Conservation (phyloP, 208 protist genomes). For the Trypanosoma lewisi region DNA sequence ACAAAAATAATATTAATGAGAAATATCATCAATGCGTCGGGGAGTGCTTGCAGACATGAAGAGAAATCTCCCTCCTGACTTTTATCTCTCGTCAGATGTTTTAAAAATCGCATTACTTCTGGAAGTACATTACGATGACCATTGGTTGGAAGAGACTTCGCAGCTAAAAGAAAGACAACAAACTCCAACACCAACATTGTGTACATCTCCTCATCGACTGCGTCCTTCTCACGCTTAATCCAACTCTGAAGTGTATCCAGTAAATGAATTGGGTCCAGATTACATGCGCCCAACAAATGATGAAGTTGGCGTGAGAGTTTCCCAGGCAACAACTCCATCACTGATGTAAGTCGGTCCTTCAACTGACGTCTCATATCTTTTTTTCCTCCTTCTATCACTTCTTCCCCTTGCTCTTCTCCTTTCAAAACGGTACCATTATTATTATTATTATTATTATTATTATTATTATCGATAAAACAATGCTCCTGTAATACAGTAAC, state of each 20-base stretch:
- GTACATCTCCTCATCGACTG: background rate
- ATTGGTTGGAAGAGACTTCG: background rate
- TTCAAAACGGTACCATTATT: no score
- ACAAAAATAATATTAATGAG: background rate
- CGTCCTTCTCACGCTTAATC: background rate
- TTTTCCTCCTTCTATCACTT: background rate
- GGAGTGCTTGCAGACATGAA: background rate
- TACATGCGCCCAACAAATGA: background rate
- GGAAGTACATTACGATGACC: background rate
- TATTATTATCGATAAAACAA: background rate
- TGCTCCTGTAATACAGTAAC: background rate
- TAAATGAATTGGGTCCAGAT: background rate
- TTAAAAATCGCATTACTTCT: conserved; percentile 1
- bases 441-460: no score
- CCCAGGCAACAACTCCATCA: background rate
- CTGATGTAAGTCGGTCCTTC: no score
- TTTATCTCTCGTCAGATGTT: background rate
- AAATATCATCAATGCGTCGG: background rate
- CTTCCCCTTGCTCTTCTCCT: background rate
- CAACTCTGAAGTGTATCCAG: conserved; percentile 5
- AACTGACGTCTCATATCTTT: no score
- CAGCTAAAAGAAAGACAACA: conserved; percentile 18
- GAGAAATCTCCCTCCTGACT: background rate
- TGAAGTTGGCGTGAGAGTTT: background rate
- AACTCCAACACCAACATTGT: conserved; percentile 5